Conservation (phyloP, 2,329 filamentous ascomycete genomes). For the Monosporascus sp. region DNA sequence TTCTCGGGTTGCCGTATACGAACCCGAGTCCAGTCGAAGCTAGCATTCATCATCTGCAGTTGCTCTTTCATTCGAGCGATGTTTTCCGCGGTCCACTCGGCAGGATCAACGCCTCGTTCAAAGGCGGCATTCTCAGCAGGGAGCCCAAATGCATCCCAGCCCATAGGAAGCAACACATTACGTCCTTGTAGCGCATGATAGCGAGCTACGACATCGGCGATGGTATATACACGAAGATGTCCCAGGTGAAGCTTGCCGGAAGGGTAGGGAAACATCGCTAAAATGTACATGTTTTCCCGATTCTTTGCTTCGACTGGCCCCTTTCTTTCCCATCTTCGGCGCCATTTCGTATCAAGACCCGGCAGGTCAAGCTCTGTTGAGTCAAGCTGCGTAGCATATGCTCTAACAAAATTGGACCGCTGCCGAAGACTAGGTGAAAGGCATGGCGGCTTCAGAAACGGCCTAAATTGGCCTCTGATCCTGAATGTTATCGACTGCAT, state of each 20-base stretch:
- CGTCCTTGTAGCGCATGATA: constrained; percentile 70
- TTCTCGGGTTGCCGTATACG: constrained; percentile 27
- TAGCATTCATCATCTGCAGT: constrained; percentile 70
- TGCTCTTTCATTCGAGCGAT: constrained; percentile 83
- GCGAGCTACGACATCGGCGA: constrained; percentile 77
- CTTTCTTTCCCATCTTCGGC: constrained; percentile 34
- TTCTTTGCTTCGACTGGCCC: constrained; percentile 6
- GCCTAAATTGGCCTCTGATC: constrained; percentile 10
- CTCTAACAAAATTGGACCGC: constrained; percentile 6
- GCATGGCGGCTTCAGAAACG: constrained; percentile 10
- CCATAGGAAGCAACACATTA: constrained; percentile 80
- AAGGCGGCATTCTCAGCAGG: constrained; percentile 90
- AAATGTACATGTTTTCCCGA: constrained; percentile 53
- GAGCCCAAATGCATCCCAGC: constrained; percentile 89
- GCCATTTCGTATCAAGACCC: constrained; percentile 48
- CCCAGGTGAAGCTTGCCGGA: constrained; percentile 83
- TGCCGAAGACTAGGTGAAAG: constrained; percentile 4
- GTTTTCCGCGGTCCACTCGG: constrained; percentile 72
- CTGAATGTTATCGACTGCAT: neutral
- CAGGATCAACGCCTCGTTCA: constrained; percentile 72
- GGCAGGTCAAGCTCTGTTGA: constrained; percentile 35
- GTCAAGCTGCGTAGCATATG: constrained; percentile 10
- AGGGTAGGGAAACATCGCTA: constrained; percentile 92
- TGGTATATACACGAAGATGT: constrained; percentile 83
- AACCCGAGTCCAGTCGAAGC: constrained; percentile 79